Conservation (phyloP, 2,329 filamentous ascomycete genomes). For the Ophiostoma piceae region DNA sequence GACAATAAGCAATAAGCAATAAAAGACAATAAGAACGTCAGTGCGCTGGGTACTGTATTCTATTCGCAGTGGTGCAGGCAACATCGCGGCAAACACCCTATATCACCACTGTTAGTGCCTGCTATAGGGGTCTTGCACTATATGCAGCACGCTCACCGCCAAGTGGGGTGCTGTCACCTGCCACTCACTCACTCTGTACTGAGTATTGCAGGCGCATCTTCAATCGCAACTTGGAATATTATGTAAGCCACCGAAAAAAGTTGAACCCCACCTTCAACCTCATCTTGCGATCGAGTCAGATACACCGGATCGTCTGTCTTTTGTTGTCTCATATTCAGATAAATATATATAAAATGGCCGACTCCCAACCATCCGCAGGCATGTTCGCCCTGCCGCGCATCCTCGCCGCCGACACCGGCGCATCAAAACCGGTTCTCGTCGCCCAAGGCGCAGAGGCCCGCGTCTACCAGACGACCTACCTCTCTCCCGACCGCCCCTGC, state of each 20-base stretch:
- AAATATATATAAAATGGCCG: background rate
- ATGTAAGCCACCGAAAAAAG: background rate
- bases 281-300: background rate
- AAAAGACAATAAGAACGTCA: background rate
- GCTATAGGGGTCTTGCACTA: background rate
- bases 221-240: background rate
- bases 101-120: background rate
- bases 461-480: constrained; percentile 80
- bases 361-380: constrained; percentile 19
- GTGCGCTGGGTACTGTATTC: background rate
- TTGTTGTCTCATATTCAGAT: background rate
- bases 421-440: constrained; percentile 58
- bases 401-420: constrained; percentile 50
- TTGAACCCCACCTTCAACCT: constrained; percentile 20
- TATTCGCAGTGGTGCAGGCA: background rate
- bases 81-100: background rate
- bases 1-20: background rate
- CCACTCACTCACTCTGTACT: background rate
- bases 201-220: too few relatives aligned
- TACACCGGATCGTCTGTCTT: background rate
- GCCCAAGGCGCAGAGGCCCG: constrained; percentile 94
- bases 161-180: background rate
- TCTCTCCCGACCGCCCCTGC: constrained; percentile 60
- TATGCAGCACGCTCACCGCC: background rate
- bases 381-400: constrained; percentile 43